These are phyloP conservation scores for Pueraria montana DNA, from an alignment of 306 rosid genomes.

Conservation along the genomic window DNA sequence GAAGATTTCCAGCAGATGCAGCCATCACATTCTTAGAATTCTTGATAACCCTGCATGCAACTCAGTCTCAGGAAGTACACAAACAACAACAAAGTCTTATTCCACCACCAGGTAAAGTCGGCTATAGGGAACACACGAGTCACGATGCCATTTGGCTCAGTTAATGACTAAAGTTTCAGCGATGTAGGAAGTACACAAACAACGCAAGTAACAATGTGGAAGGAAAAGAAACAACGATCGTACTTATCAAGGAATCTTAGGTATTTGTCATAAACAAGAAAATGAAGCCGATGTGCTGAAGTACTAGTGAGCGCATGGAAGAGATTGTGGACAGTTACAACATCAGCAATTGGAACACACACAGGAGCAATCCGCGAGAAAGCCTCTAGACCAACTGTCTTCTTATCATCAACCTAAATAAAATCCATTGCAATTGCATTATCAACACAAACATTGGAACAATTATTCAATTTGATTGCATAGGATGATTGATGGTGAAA, in stretches of 20 bases:
- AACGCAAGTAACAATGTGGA: conserved; percentile 29
- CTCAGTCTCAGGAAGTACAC: conserved; percentile 34
- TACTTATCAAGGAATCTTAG: conserved; percentile 84
- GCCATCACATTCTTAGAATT: conserved; percentile 64
- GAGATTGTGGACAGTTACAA: conserved; percentile 83
- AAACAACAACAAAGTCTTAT: conserved; percentile 24
- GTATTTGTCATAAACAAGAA: conserved; percentile 89
- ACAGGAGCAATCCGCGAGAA: conserved; percentile 93
- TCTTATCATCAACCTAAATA: conserved; percentile 77
- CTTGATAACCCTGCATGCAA: conserved; percentile 72
- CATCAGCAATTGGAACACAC: conserved; percentile 77
- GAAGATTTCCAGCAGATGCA: conserved; percentile 70
- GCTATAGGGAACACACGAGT: background rate
- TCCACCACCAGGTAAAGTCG: background rate
- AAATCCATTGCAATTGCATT: background rate
- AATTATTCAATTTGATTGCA: background rate
- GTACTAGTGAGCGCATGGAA: conserved; percentile 77
- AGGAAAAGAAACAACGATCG: conserved; percentile 41
- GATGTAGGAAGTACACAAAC: conserved; percentile 25
- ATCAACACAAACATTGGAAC: background rate
- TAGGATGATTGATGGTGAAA: conserved; percentile 37
- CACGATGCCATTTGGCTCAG: background rate
- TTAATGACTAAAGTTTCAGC: background rate
- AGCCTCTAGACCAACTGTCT: conserved; percentile 89
- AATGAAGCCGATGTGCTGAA: conserved; percentile 77